Percentiles rank a stretch among this genome's conserved stretches.
These are phyloP conservation scores for Microsporum audouinii DNA, from an alignment of 2,329 filamentous ascomycete genomes.

Conservation along the genomic window DNA sequence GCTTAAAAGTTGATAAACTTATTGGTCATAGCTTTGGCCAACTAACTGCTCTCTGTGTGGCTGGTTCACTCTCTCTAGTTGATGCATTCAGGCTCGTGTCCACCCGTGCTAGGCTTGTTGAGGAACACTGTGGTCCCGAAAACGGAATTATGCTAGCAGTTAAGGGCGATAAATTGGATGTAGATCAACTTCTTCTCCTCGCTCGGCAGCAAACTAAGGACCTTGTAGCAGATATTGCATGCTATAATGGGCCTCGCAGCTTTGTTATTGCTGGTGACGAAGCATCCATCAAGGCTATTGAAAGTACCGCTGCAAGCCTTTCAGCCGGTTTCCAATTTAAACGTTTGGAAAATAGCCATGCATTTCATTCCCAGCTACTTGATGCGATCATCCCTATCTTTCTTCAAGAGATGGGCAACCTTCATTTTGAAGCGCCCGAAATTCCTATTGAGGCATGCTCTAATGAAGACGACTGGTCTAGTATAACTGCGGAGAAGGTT, in stretches of 20 bases:
- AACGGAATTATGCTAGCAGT: constrained; percentile 25
- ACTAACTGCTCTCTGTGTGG: constrained; percentile 25
- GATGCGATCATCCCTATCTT: background rate
- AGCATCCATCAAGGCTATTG: constrained; percentile 11
- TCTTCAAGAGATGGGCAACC: background rate
- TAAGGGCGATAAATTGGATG: background rate
- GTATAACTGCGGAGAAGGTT: constrained; percentile 11
- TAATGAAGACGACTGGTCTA: background rate
- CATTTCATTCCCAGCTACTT: background rate
- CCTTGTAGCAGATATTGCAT: background rate
- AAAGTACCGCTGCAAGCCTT: background rate
- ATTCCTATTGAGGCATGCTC: constrained; percentile 3
- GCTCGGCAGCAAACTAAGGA: background rate
- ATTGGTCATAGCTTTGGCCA: constrained; percentile 29
- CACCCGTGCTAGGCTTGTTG: constrained; percentile 24
- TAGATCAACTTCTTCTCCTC: background rate
- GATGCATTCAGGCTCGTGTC: constrained; percentile 24
- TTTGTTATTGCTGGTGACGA: constrained; percentile 17
- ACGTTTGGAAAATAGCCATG: background rate
- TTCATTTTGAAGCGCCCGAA: background rate
- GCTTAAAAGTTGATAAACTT: constrained; percentile 23
- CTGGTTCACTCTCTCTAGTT: constrained; percentile 20
- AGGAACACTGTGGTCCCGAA: constrained; percentile 24
- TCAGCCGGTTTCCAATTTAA: background rate
- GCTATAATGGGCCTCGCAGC: constrained; percentile 11